Evolutionary conservation across 129 eudicot species (phyloP).

Genomic region (Chrysanthemum lavandulifolium): DNA sequence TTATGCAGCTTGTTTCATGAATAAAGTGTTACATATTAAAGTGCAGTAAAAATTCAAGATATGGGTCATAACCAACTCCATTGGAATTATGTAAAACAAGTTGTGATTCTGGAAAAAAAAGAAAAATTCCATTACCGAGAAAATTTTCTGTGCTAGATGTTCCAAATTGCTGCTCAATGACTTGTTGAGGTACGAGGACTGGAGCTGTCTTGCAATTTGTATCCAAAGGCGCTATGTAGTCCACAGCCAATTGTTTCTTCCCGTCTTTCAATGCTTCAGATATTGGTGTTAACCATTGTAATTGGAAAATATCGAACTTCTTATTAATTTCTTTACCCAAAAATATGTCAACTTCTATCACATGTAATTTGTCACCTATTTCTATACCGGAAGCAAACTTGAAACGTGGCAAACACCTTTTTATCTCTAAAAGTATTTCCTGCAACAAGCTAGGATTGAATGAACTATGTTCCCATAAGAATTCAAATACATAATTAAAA

Average conservation of each 20-base stretch:
- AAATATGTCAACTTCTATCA: neutral
- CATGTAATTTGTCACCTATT: slow-evolving; percentile 1
- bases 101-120: too few species aligned
- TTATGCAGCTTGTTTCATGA: too few species aligned
- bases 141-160: too few species aligned
- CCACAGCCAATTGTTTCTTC: neutral
- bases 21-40: too few species aligned
- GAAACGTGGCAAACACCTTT: slow-evolving; percentile 16
- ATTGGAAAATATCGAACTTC: neutral
- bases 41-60: too few species aligned
- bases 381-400: neutral
- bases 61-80: too few species aligned
- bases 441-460: neutral
- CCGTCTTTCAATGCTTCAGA: neutral
- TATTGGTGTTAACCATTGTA: neutral
- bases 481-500: neutral
- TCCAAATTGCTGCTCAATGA: too few species aligned
- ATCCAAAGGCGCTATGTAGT: neutral
- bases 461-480: neutral
- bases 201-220: neutral
- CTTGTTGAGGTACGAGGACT: too few species aligned
- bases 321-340: neutral
- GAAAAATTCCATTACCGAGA: too few species aligned
- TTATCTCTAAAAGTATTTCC: neutral
- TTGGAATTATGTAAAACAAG: too few species aligned